These are phyloP conservation scores for Podospora didyma DNA, from an alignment of 495 filamentous ascomycete species.

Conservation along the genomic window DNA sequence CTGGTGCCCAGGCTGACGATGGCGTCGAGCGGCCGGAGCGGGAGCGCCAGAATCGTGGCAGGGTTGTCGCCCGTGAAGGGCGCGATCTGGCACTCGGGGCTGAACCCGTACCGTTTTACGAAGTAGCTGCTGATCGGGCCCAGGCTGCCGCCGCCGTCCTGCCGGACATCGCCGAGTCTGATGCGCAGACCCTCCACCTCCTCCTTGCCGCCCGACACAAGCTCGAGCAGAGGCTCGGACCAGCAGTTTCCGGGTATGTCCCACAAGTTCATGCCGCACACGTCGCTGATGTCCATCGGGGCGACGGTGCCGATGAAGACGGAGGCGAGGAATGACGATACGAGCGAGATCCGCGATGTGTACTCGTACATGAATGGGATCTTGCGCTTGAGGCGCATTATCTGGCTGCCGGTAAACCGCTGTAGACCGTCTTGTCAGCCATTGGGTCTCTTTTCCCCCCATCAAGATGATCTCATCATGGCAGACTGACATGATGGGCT, in stretches of 20 bases:
- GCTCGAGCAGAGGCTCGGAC: conserved; percentile 66
- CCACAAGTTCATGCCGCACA: conserved; percentile 96
- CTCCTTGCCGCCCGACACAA: conserved; percentile 69
- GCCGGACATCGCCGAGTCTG: conserved; percentile 77
- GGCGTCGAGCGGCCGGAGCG: conserved; percentile 78
- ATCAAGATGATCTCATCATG: not conserved
- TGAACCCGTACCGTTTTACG: conserved; percentile 72
- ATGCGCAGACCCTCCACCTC: conserved; percentile 62
- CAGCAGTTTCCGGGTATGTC: conserved; percentile 73
- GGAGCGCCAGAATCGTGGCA: conserved; percentile 86
- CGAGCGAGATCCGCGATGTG: conserved; percentile 83
- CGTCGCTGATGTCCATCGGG: conserved; percentile 90
- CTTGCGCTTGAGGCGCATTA: conserved; percentile 76
- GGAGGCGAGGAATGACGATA: conserved; percentile 92
- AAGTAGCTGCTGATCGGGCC: conserved; percentile 75
- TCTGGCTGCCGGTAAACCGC: conserved; percentile 98
- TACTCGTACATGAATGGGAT: conserved; percentile 74
- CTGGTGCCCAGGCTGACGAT: conserved; percentile 93
- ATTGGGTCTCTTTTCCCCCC: not conserved
- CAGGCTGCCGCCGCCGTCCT: conserved; percentile 75
- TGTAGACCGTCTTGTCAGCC: conserved; percentile 36
- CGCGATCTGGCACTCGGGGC: conserved; percentile 64
- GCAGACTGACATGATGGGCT: conserved; percentile 77
- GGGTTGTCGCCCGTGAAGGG: conserved; percentile 96
- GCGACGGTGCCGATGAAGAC: conserved; percentile 82